phyloP scores from a whole-genome alignment of 1,284 basidiomycete genomes.

The Ceratobasidium sp. region DNA sequence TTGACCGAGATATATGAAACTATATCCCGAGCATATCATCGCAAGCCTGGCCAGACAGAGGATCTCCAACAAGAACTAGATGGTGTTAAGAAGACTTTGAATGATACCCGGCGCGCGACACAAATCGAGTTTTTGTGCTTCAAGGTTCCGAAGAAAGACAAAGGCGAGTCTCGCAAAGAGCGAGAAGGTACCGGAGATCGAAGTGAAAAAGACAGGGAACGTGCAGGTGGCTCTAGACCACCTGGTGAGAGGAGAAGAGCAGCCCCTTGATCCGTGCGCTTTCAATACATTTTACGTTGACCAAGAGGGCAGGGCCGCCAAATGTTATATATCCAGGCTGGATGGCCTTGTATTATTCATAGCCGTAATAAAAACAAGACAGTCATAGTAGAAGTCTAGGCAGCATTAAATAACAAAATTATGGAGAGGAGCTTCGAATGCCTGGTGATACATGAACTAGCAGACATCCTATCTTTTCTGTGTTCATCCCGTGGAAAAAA shows the following conservation, averaged over 20 bases:
- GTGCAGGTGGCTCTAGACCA: conserved; percentile 28
- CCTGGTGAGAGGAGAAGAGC: conserved; percentile 28
- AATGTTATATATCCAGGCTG: not conserved
- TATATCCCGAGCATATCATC: conserved; percentile 88
- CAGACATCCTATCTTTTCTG: not conserved
- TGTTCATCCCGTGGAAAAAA: conserved; percentile 51
- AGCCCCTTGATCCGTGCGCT: conserved; percentile 6
- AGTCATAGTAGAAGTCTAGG: conserved; percentile 5
- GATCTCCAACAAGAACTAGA: conserved; percentile 87
- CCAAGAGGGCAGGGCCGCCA: not conserved
- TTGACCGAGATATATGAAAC: conserved; percentile 91
- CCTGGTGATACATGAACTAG: too few relatives aligned
- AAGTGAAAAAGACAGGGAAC: conserved; percentile 23
- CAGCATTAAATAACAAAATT: not conserved
- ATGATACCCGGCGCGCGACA: conserved; percentile 85
- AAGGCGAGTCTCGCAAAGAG: conserved; percentile 47
- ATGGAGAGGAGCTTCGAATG: not conserved
- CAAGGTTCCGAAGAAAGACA: conserved; percentile 57
- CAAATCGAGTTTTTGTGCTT: conserved; percentile 95
- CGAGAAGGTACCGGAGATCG: conserved; percentile 42
- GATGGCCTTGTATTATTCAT: not conserved
- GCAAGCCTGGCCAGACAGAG: conserved; percentile 63
- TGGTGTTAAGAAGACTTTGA: conserved; percentile 85
- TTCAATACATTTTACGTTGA: not conserved
- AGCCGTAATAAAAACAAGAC: not conserved